These are phyloP conservation scores for Hypoxylon sp. DNA, from an alignment of 2,329 filamentous ascomycete genomes.

Conservation along the genomic window DNA sequence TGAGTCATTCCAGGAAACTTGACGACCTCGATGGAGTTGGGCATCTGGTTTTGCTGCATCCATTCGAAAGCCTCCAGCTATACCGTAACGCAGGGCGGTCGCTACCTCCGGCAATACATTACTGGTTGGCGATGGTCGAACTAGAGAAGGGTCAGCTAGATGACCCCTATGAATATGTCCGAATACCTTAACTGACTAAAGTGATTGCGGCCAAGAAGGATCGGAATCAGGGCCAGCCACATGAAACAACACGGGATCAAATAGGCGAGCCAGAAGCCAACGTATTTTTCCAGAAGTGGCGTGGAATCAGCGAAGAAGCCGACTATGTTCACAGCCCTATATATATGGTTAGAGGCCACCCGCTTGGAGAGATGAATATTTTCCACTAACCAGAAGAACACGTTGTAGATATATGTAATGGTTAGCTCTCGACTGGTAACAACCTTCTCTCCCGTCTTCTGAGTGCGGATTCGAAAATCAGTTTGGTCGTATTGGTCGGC, in stretches of 20 bases:
- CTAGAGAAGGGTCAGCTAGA: constrained; percentile 17
- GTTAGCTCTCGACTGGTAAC: constrained; percentile 23
- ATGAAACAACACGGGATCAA: constrained; percentile 34
- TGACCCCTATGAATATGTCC: neutral
- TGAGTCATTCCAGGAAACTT: constrained; percentile 31
- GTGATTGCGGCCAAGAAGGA: constrained; percentile 27
- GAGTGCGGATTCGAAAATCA: constrained; percentile 6
- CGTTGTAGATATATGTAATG: constrained; percentile 37
- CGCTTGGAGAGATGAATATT: neutral
- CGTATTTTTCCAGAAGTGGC: constrained; percentile 29
- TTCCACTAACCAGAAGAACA: constrained; percentile 33
- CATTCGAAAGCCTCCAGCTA: constrained; percentile 32
- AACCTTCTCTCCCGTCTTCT: constrained; percentile 32
- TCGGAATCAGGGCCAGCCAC: constrained; percentile 32
- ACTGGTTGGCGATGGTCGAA: constrained; percentile 21
- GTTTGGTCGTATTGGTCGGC: constrained; percentile 33
- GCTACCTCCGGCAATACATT: constrained; percentile 30
- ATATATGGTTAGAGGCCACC: neutral
- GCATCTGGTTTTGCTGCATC: constrained; percentile 35
- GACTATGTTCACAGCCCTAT: constrained; percentile 25
- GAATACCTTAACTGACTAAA: constrained; percentile 22
- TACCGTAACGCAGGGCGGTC: constrained; percentile 21
- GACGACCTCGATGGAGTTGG: constrained; percentile 24
- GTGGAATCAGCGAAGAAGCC: constrained; percentile 27
- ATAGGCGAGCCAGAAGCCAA: constrained; percentile 40